Conservation (phyloP, 116 monocot species). For the Zostera marina region DNA sequence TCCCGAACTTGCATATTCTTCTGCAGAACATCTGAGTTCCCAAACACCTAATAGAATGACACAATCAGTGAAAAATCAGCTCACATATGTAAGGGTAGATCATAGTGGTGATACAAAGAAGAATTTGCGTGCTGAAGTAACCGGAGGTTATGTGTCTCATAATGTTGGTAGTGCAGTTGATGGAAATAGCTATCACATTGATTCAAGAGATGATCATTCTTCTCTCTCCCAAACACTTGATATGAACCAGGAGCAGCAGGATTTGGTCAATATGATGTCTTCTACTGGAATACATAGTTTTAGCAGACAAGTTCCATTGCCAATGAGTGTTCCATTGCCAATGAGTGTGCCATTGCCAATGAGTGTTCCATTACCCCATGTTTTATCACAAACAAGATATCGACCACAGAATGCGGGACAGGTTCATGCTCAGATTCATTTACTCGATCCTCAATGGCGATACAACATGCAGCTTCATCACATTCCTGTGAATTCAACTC, state of each 20-base stretch:
- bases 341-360: slow-evolving; percentile 13
- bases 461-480: slow-evolving; percentile 48
- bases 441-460: slow-evolving; percentile 32
- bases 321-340: slow-evolving; percentile 18
- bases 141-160: slow-evolving; percentile 13
- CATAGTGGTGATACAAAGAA: slow-evolving; percentile 15
- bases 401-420: slow-evolving; percentile 37
- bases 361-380: slow-evolving; percentile 24
- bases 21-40: slow-evolving; percentile 17
- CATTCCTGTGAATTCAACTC: slow-evolving; percentile 31
- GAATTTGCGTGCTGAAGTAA: slow-evolving; percentile 7
- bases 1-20: slow-evolving; percentile 52
- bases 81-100: slow-evolving; percentile 1
- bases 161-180: slow-evolving; percentile 25
- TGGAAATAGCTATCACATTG: slow-evolving; percentile 18
- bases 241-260: slow-evolving; percentile 54
- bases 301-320: slow-evolving; percentile 17
- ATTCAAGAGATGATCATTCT: slow-evolving; percentile 30
- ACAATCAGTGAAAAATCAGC: slow-evolving; percentile 27
- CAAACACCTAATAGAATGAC: slow-evolving; percentile 9
- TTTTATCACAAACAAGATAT: slow-evolving; percentile 35
- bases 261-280: slow-evolving; percentile 62
- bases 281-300: slow-evolving; percentile 32
- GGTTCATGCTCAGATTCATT: slow-evolving; percentile 28
- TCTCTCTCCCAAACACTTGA: slow-evolving; percentile 38